Conservation (phyloP, 352 stramenopile species). For the Phytopythium kandeliae region DNA sequence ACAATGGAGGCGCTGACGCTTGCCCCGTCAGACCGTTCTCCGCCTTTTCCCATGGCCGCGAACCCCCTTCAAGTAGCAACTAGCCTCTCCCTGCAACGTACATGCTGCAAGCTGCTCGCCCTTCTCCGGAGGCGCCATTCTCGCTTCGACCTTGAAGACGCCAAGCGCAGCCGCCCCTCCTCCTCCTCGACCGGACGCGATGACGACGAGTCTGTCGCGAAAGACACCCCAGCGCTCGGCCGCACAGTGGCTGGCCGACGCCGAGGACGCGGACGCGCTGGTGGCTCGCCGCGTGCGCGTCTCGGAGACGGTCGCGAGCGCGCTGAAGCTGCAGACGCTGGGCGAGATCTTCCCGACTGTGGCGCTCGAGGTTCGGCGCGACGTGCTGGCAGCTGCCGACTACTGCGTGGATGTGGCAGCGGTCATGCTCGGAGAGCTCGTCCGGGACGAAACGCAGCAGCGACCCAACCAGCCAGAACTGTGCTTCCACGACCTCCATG, state of each 20-base stretch:
- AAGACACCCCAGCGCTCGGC: constrained; percentile 8
- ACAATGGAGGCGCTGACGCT: neutral
- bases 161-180: neutral
- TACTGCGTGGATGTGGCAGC: constrained; percentile 61
- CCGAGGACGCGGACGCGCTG: constrained; percentile 20
- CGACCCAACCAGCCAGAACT: constrained; percentile 2
- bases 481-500: constrained; percentile 35
- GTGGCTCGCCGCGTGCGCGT: constrained; percentile 15
- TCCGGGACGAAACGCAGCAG: constrained; percentile 14
- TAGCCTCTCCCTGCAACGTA: neutral
- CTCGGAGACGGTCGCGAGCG: constrained; percentile 33
- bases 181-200: neutral
- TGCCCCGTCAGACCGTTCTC: constrained; percentile 14
- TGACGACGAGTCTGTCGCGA: neutral
- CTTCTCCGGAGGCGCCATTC: neutral
- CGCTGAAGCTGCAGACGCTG: constrained; percentile 37
- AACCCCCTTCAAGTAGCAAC: constrained; percentile 8
- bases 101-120: neutral
- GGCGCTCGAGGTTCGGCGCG: constrained; percentile 37
- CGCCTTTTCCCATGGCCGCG: constrained; percentile 28
- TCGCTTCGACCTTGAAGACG: neutral
- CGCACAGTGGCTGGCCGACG: constrained; percentile 27
- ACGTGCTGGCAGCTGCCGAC: constrained; percentile 58
- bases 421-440: constrained; percentile 51
- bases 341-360: constrained; percentile 56